A percentile compares a stretch with the other conserved stretches of the same genome.
Evolutionary conservation across 2,329 filamentous ascomycete species (phyloP).

Genomic region (Geosmithia flava): DNA sequence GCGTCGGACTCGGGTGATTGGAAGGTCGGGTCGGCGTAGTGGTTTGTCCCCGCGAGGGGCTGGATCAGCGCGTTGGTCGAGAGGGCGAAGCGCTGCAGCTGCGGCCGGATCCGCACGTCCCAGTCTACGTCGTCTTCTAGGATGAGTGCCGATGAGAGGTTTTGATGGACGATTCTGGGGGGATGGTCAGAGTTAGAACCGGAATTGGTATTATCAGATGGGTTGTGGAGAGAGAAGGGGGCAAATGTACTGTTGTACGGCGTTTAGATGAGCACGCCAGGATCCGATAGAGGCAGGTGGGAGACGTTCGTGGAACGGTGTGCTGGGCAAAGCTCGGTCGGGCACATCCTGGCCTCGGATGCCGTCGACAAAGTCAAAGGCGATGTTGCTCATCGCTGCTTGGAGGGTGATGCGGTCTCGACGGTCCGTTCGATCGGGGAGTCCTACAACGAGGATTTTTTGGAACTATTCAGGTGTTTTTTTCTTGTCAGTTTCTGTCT

Average conservation of each 20-base stretch:
- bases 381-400: slow-evolving; percentile 29
- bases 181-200: not conserved
- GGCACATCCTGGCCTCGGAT: slow-evolving; percentile 22
- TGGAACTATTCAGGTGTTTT: slow-evolving; percentile 30
- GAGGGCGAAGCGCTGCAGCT: slow-evolving; percentile 28
- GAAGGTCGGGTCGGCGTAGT: slow-evolving; percentile 12
- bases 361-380: slow-evolving; percentile 33
- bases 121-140: slow-evolving; percentile 47
- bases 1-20: slow-evolving; percentile 5
- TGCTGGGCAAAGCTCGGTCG: slow-evolving; percentile 22
- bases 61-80: slow-evolving; percentile 21
- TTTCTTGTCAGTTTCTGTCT: too few relatives aligned
- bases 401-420: slow-evolving; percentile 35
- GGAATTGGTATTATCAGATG: too few relatives aligned
- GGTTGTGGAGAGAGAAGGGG: not conserved
- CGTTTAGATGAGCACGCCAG: slow-evolving; percentile 28
- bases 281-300: slow-evolving; percentile 14
- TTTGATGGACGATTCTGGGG: slow-evolving; percentile 26
- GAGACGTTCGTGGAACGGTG: slow-evolving; percentile 15
- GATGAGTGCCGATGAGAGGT: slow-evolving; percentile 34
- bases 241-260: slow-evolving; percentile 14
- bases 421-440: slow-evolving; percentile 36
- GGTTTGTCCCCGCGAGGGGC: slow-evolving; percentile 8
- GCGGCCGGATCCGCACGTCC: slow-evolving; percentile 36
- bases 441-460: slow-evolving; percentile 38